Conservation (phyloP, 2,329 filamentous ascomycete genomes). For the Myriosclerotinia scirpicola region DNA sequence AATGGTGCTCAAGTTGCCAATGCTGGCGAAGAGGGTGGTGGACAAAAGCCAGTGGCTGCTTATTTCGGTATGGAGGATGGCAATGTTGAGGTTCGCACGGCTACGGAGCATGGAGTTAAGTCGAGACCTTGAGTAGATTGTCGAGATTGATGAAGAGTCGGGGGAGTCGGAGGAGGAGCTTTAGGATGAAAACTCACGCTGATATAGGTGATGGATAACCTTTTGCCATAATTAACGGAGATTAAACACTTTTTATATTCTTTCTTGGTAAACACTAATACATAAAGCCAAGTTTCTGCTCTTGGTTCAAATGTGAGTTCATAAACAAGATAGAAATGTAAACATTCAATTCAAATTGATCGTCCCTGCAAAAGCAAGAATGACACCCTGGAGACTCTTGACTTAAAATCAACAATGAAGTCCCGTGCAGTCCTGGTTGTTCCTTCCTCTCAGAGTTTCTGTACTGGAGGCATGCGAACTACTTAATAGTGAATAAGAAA, state of each 20-base stretch:
- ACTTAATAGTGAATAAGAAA: too few species aligned
- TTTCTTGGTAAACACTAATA: not conserved
- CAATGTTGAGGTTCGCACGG: constrained; percentile 56
- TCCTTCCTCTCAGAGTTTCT: too few species aligned
- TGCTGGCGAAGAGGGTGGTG: constrained; percentile 61
- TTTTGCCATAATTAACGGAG: not conserved
- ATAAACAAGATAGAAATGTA: too few species aligned
- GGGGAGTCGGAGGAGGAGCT: too few species aligned
- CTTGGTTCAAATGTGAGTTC: not conserved
- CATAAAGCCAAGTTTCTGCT: not conserved
- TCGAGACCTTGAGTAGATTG: constrained; percentile 11
- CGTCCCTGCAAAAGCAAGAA: too few species aligned
- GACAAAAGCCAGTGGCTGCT: constrained; percentile 87
- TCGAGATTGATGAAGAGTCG: not conserved
- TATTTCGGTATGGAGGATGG: constrained; percentile 93
- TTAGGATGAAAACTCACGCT: not conserved
- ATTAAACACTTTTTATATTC: not conserved
- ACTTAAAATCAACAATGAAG: too few species aligned
- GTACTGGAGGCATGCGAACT: too few species aligned
- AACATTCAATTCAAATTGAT: too few species aligned
- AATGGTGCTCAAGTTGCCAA: constrained; percentile 71
- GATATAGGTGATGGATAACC: not conserved
- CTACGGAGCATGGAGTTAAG: constrained; percentile 36
- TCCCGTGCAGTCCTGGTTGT: too few species aligned
- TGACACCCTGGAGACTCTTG: too few species aligned